Base-by-base conservation (phyloP, 305 asterid genomes). In the Fraxinus albicans region DNA sequence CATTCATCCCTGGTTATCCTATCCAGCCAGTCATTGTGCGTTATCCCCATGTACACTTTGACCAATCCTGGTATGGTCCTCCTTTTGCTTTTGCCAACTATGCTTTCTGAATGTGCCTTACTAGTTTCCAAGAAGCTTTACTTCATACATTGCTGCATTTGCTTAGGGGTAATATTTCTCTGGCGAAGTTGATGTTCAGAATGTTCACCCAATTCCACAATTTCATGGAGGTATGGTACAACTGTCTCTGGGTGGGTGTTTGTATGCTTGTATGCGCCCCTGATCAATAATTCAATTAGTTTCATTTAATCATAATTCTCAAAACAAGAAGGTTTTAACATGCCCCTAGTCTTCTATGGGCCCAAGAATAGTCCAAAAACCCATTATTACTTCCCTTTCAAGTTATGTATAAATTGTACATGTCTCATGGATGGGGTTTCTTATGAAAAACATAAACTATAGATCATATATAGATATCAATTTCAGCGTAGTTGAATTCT, bases 121-220 rank as follows among this genome's bases (percentile, higher is more conserved):
- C 81, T 34, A 50, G 21, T 82, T 80, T 80, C 58, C 42, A 72
- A 58, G 74, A 60, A 60, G 25, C 25, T 65, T 42, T 69, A 73
- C 83, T 78, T 74, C 78, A 44, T 80, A 50, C 63, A 77, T n/a
- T 79, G 50, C 79, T 8, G 10, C 23, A 73, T 82, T 83, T 86
- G 63, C 84, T 79, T 89, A 97, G 99, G 99, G 99, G 99, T 72
- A 86, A 92, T 67, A 84, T 97, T 79, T 29, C 95, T 79, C 79
- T 97, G 80, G 93, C 86, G 53, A 91, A 70, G 91, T 88, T 97
- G 80, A 94, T 97, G 98, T 90, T 95, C 89, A 92, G 99, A 89
- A 97, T 97, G 99, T 95, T 97, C 83, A 90, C 93, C 0, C 99
- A 97, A 88, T 94, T 97, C 83, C 99, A 97, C 89, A 97, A 97